Evolutionary conservation across 2,329 filamentous ascomycete genomes (phyloP).

Genomic region (Fusarium tricinctum): DNA sequence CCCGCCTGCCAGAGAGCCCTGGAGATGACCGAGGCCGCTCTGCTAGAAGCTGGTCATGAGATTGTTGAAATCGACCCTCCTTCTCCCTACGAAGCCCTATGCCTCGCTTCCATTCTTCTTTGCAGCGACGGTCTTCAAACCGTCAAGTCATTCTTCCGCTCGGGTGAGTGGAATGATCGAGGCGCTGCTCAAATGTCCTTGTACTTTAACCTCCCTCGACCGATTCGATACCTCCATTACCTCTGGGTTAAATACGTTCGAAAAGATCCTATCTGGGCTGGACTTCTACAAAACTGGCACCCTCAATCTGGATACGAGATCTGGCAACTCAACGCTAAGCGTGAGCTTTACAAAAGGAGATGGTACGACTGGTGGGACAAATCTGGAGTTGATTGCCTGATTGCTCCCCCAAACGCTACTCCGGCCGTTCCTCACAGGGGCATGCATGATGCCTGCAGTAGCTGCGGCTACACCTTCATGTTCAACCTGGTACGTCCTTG

Average conservation of each 20-base stretch:
- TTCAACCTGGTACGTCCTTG: slow-evolving; percentile 80
- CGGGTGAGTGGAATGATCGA: slow-evolving; percentile 82
- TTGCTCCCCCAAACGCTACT: slow-evolving; percentile 90
- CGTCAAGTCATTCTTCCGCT: slow-evolving; percentile 81
- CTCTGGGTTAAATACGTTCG: slow-evolving; percentile 89
- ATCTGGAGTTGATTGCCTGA: slow-evolving; percentile 79
- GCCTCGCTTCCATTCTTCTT: slow-evolving; percentile 82
- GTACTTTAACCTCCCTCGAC: slow-evolving; percentile 79
- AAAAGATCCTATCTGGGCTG: slow-evolving; percentile 82
- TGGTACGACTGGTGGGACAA: slow-evolving; percentile 92
- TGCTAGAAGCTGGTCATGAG: slow-evolving; percentile 80
- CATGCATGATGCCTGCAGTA: slow-evolving; percentile 87
- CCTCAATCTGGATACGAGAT: slow-evolving; percentile 82
- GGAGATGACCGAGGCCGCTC: slow-evolving; percentile 76
- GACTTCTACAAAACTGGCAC: slow-evolving; percentile 79
- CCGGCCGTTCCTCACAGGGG: slow-evolving; percentile 88
- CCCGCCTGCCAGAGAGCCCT: slow-evolving; percentile 86
- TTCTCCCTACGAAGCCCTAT: slow-evolving; percentile 79
- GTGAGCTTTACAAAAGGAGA: slow-evolving; percentile 80
- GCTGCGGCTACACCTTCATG: slow-evolving; percentile 92
- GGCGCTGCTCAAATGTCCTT: slow-evolving; percentile 82
- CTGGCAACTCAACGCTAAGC: slow-evolving; percentile 82
- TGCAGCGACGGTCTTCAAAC: slow-evolving; percentile 87
- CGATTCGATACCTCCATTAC: slow-evolving; percentile 87
- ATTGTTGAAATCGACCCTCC: slow-evolving; percentile 76